phyloP scores from a whole-genome alignment of 345 rosid genomes.

The Ceriops decandra region DNA sequence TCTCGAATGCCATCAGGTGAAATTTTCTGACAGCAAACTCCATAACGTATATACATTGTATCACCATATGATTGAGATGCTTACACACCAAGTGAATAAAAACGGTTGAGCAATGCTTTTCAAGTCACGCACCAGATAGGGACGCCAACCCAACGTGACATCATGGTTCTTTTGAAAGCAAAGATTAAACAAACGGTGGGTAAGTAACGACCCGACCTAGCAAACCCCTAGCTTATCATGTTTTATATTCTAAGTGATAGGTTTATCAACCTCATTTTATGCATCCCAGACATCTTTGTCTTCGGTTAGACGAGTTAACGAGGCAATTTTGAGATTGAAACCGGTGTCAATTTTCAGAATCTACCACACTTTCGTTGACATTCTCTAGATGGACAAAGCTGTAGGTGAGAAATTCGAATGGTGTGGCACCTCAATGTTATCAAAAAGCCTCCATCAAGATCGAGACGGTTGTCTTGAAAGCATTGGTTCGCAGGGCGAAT shows the following conservation, averaged over 20 bases:
- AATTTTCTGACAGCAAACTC: background rate
- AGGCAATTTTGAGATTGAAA: too few species aligned
- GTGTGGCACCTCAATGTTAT: too few species aligned
- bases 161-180: conserved; percentile 1
- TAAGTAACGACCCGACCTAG: background rate
- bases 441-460: too few species aligned
- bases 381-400: too few species aligned
- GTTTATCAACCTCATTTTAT: background rate
- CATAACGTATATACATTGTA: background rate
- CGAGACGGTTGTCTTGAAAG: too few species aligned
- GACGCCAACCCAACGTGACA: background rate
- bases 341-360: too few species aligned
- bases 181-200: conserved; percentile 2
- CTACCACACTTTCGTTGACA: too few species aligned
- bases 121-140: conserved; percentile 1
- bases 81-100: background rate
- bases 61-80: background rate
- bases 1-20: background rate
- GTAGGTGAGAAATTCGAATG: too few species aligned
- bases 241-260: background rate
- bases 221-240: background rate
- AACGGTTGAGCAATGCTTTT: conserved; percentile 15
- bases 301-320: too few species aligned
- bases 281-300: background rate
- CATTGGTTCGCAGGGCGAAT: too few species aligned